Conservation (phyloP, 2,329 filamentous ascomycete species). For the Colletotrichum falcatum region DNA sequence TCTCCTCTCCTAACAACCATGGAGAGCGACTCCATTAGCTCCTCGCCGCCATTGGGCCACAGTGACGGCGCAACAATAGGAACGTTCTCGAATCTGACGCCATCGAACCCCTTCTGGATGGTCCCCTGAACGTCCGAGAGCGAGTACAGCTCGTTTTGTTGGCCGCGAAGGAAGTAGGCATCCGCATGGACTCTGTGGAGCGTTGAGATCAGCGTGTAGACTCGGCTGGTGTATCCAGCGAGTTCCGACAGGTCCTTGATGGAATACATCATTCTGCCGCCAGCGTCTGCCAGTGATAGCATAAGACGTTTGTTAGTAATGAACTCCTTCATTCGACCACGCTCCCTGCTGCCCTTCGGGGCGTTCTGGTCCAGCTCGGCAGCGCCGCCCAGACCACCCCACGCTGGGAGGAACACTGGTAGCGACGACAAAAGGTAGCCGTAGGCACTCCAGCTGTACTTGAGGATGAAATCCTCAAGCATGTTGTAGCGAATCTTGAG, state of each 20-base stretch:
- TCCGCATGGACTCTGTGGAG: constrained; percentile 93
- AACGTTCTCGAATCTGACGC: constrained; percentile 91
- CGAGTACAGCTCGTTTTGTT: constrained; percentile 84
- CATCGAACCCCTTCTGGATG: constrained; percentile 93
- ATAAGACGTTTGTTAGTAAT: constrained; percentile 99
- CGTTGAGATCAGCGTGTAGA: constrained; percentile 95
- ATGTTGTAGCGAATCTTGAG: constrained; percentile 99
- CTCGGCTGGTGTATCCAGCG: constrained; percentile 93
- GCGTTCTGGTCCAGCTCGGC: constrained; percentile 70
- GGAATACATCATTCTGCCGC: constrained; percentile 99
- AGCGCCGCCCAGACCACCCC: constrained; percentile 85
- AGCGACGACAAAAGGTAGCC: constrained; percentile 94
- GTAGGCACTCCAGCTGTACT: constrained; percentile 98
- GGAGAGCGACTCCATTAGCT: constrained; percentile 88
- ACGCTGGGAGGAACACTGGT: constrained; percentile 92
- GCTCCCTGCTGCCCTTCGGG: constrained; percentile 72
- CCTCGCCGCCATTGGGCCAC: constrained; percentile 91
- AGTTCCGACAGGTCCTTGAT: constrained; percentile 98
- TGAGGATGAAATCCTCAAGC: constrained; percentile 96
- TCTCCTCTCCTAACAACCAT: constrained; percentile 92
- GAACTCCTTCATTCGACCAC: constrained; percentile 95
- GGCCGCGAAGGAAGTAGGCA: constrained; percentile 80
- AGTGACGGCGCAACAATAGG: constrained; percentile 90
- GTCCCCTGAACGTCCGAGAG: constrained; percentile 93
- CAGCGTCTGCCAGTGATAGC: constrained; percentile 95